Evolutionary conservation across 495 filamentous ascomycete genomes (phyloP).

Genomic region (Penicillium steckii): DNA sequence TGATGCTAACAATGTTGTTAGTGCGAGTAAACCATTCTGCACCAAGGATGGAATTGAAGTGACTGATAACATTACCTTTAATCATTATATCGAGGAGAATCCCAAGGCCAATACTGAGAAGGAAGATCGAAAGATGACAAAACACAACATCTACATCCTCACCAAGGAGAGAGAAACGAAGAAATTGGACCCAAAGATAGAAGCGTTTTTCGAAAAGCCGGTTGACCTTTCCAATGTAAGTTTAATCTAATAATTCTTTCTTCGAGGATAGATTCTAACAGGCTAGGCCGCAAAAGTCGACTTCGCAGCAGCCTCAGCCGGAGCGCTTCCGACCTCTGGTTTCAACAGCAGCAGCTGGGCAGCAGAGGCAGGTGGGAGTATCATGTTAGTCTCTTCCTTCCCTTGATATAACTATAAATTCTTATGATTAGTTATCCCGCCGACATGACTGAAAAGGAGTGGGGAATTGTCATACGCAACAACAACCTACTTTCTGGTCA

Average conservation of each 20-base stretch:
- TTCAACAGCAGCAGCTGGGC: neutral
- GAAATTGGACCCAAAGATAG: neutral
- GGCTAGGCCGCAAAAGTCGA: neutral
- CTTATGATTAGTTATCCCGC: constrained; percentile 8
- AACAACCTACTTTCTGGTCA: constrained; percentile 5
- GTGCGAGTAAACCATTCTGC: neutral
- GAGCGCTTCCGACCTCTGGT: neutral
- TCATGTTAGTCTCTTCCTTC: neutral
- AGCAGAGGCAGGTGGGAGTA: neutral
- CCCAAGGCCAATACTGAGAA: too few species aligned
- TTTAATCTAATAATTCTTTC: neutral
- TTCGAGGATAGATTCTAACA: neutral
- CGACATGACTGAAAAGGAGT: constrained; percentile 9
- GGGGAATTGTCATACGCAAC: constrained; percentile 10
- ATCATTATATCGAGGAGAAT: neutral
- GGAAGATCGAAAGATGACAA: too few species aligned
- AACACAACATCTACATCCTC: constrained; percentile 1
- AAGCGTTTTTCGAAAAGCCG: neutral
- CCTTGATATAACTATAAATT: neutral
- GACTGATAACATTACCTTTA: neutral
- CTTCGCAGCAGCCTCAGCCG: neutral
- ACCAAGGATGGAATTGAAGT: constrained; percentile 1
- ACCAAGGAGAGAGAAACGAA: neutral
- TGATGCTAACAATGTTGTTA: neutral
- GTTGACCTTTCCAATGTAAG: constrained; percentile 1